Percentiles rank a stretch among this genome's conserved stretches.
Conservation (phyloP, 2,329 filamentous ascomycete genomes). For the Cylindrodendrum hubeiense region DNA sequence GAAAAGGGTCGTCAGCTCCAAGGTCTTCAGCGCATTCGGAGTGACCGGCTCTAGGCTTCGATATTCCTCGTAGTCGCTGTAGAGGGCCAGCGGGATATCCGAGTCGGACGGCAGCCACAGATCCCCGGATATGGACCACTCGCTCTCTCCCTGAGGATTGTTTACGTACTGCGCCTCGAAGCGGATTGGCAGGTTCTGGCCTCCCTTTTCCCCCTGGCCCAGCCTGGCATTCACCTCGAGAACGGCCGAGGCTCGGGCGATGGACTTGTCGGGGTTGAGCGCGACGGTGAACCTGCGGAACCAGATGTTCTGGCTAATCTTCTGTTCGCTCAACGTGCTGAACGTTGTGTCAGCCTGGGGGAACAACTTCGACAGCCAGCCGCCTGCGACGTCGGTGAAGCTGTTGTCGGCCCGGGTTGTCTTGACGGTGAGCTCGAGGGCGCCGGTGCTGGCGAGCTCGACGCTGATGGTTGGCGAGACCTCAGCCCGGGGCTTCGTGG, state of each 20-base stretch:
- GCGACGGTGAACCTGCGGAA: neutral
- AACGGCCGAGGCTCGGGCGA: neutral
- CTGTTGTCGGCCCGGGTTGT: neutral
- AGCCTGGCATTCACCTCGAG: neutral
- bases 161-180: neutral
- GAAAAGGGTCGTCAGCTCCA: neutral
- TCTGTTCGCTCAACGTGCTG: neutral
- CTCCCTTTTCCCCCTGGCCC: neutral
- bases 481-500: neutral
- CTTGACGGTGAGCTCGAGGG: neutral
- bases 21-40: neutral
- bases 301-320: neutral
- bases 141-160: neutral
- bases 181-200: neutral
- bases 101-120: neutral
- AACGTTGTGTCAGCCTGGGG: neutral
- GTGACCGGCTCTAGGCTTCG: neutral
- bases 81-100: neutral
- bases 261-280: neutral
- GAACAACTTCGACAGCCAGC: neutral
- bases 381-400: neutral
- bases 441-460: neutral
- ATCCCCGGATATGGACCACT: neutral
- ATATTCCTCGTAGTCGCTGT: neutral
- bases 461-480: neutral